phyloP scores from a whole-genome alignment of 805 yeast species.

The Saccharomycopsis synnaedendra region DNA sequence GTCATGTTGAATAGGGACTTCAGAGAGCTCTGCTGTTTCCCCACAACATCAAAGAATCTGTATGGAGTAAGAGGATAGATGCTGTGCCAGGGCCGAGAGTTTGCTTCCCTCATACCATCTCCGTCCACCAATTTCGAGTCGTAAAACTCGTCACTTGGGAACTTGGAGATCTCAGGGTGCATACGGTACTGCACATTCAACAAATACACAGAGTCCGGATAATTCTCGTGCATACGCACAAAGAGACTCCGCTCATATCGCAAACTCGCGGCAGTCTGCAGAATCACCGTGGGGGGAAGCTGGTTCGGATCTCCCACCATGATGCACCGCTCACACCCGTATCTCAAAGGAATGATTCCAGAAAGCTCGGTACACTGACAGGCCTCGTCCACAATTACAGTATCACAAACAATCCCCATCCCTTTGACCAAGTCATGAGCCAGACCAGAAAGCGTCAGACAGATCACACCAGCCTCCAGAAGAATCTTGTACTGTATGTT shows the following conservation, averaged over 20 bases:
- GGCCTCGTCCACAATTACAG: conserved; percentile 93
- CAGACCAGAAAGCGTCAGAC: conserved; percentile 88
- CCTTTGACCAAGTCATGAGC: conserved; percentile 80
- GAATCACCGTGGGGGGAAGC: conserved; percentile 91
- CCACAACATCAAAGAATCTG: conserved; percentile 56
- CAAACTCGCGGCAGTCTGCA: conserved; percentile 71
- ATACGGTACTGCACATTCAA: conserved; percentile 92
- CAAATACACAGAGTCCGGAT: conserved; percentile 51
- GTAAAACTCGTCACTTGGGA: conserved; percentile 83
- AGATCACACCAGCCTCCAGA: conserved; percentile 69
- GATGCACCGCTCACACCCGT: conserved; percentile 82
- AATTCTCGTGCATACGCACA: conserved; percentile 76
- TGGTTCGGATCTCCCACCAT: conserved; percentile 99
- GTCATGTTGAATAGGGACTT: conserved; percentile 58
- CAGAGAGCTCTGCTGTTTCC: conserved; percentile 48
- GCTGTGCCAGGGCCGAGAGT: conserved; percentile 67
- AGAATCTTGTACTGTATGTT: conserved; percentile 64
- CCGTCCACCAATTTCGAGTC: conserved; percentile 67
- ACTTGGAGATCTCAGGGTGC: conserved; percentile 85
- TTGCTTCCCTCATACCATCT: conserved; percentile 48
- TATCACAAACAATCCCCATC: conserved; percentile 69
- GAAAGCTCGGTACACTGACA: conserved; percentile 94
- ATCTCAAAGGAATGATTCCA: conserved; percentile 81
- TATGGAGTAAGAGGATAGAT: conserved; percentile 55
- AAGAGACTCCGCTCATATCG: conserved; percentile 87